phyloP scores from a whole-genome alignment of 768 basidiomycete species.

The Tubosaeta sp. region DNA sequence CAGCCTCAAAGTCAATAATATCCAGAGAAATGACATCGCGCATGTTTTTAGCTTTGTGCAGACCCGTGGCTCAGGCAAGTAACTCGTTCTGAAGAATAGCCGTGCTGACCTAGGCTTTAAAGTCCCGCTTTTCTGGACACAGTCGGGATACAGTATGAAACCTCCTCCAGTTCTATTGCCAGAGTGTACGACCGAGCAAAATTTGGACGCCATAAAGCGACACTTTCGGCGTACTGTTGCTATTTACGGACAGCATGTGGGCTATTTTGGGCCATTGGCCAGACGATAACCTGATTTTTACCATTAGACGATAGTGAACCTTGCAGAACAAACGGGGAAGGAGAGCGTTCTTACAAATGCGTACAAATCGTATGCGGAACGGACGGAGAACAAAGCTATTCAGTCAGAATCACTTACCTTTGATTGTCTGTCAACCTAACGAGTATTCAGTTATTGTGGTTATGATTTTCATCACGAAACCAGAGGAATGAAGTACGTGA shows the following conservation, averaged over 20 bases:
- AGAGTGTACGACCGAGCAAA: conserved; percentile 70
- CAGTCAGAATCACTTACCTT: conserved; percentile 39
- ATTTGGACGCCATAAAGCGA: conserved; percentile 61
- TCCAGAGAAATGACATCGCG: conserved; percentile 63
- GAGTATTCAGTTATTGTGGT: conserved; percentile 54
- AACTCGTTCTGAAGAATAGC: not conserved
- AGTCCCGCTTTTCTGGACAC: conserved; percentile 95
- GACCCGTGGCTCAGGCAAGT: conserved; percentile 80
- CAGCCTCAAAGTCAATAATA: not conserved
- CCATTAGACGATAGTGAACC: conserved; percentile 72
- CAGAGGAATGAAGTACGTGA: conserved; percentile 83
- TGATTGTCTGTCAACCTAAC: not conserved
- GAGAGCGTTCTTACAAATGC: conserved; percentile 77
- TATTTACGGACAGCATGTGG: conserved; percentile 75
- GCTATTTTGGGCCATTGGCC: conserved; percentile 15
- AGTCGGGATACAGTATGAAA: conserved; percentile 81
- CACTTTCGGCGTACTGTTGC: conserved; percentile 68
- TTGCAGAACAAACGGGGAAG: conserved; percentile 88
- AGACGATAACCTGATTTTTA: conserved; percentile 2
- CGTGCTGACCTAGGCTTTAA: conserved; percentile 8
- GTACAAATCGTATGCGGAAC: conserved; percentile 66
- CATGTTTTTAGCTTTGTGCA: conserved; percentile 90
- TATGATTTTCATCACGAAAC: conserved; percentile 96
- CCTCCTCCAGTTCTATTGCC: conserved; percentile 76
- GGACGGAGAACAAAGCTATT: conserved; percentile 51